A percentile compares a stretch with the other conserved stretches of the same genome.
phyloP scores from a whole-genome alignment of 2,329 filamentous ascomycete genomes.

The Hortaea sp. region DNA sequence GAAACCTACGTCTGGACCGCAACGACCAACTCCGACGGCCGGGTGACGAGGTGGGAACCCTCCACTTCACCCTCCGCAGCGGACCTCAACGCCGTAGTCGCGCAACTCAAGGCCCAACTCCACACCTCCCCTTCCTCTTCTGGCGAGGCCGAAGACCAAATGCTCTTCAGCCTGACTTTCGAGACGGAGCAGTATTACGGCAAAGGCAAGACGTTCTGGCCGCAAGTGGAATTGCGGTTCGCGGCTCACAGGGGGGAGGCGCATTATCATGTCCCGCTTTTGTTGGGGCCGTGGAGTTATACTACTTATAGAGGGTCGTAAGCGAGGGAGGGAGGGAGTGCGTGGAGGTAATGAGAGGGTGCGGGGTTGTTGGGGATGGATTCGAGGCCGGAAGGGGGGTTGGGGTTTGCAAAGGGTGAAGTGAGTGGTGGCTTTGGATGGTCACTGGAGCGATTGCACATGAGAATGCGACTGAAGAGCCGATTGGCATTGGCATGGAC shows the following conservation, averaged over 20 bases:
- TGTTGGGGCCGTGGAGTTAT: slow-evolving; percentile 71
- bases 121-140: too few species aligned
- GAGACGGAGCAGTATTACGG: slow-evolving; percentile 65
- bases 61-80: slow-evolving; percentile 22
- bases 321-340: neutral
- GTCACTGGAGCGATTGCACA: too few species aligned
- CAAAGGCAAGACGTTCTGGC: slow-evolving; percentile 46
- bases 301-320: slow-evolving; percentile 71
- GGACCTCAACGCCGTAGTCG: slow-evolving; percentile 29
- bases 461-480: too few species aligned
- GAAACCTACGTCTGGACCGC: slow-evolving; percentile 44
- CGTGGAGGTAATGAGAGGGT: too few species aligned
- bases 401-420: too few species aligned
- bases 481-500: too few species aligned
- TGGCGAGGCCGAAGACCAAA: too few species aligned
- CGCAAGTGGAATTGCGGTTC: slow-evolving; percentile 47
- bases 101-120: slow-evolving; percentile 21
- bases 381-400: too few species aligned
- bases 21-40: slow-evolving; percentile 66
- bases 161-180: slow-evolving; percentile 61
- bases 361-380: too few species aligned
- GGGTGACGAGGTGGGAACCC: slow-evolving; percentile 56
- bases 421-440: too few species aligned
- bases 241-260: slow-evolving; percentile 38
- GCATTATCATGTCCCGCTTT: slow-evolving; percentile 69